These are phyloP conservation scores for Nannochloropsis oceanica DNA, from an alignment of 108 stramenopile species.

Conservation along the genomic window DNA sequence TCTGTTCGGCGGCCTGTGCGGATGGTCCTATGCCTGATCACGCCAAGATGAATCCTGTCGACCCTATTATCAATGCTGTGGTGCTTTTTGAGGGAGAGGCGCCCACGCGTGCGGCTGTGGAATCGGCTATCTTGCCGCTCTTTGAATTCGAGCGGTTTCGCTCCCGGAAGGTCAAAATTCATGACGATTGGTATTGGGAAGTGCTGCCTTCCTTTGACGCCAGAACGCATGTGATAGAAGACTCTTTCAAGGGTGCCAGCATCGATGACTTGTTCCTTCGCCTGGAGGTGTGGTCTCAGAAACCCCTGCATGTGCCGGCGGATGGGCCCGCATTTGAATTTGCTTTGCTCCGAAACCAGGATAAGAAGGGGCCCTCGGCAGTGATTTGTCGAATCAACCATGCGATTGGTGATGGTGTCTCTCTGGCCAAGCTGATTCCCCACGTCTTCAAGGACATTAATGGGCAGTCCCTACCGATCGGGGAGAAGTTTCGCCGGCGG, in stretches of 20 bases:
- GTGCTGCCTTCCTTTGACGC: not conserved
- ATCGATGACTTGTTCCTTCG: not conserved
- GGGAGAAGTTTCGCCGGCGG: not conserved
- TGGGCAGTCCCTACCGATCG: not conserved
- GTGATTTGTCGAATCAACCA: constrained; percentile 24
- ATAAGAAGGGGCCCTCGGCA: not conserved
- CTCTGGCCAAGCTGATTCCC: constrained; percentile 9
- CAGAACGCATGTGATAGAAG: not conserved
- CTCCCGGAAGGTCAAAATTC: not conserved
- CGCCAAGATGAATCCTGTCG: not conserved
- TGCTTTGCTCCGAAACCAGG: not conserved
- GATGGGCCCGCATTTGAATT: not conserved
- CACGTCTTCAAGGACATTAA: constrained; percentile 7
- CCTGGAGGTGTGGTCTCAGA: not conserved
- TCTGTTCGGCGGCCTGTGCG: not conserved
- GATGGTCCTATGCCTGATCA: not conserved
- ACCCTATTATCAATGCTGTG: not conserved
- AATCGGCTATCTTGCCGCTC: not conserved
- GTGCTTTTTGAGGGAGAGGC: not conserved
- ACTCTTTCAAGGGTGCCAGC: not conserved
- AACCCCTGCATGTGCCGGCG: not conserved
- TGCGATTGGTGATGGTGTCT: constrained; percentile 29
- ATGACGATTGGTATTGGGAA: not conserved
- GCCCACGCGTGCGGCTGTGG: not conserved
- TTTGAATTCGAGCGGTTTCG: not conserved